phyloP scores from a whole-genome alignment of 129 eudicot genomes.

The Apium graveolens region DNA sequence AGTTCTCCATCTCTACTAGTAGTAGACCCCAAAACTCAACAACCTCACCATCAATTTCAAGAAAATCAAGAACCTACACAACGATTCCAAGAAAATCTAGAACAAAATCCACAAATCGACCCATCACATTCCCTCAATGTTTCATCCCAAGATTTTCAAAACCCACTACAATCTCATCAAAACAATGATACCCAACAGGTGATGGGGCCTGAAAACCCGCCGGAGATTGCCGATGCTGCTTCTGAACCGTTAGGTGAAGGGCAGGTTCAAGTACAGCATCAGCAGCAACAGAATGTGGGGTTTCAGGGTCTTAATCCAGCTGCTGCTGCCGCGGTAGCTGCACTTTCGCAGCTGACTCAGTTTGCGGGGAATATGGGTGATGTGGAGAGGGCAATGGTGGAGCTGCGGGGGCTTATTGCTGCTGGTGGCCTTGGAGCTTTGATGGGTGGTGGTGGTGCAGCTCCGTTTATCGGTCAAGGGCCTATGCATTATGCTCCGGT shows the following conservation, averaged over 20 bases:
- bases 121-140: slow-evolving; percentile 17
- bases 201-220: neutral
- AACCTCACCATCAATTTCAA: slow-evolving; percentile 19
- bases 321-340: slow-evolving; percentile 35
- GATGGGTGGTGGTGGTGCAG: slow-evolving; percentile 15
- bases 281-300: slow-evolving; percentile 14
- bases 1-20: slow-evolving; percentile 27
- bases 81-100: slow-evolving; percentile 31
- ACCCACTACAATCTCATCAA: slow-evolving; percentile 2
- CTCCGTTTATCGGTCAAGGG: slow-evolving; percentile 16
- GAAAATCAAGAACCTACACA: slow-evolving; percentile 15
- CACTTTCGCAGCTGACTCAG: slow-evolving; percentile 41
- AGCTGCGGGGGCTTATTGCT: neutral
- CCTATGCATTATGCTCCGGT: slow-evolving; percentile 27
- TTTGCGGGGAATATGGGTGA: slow-evolving; percentile 36
- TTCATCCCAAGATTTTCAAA: slow-evolving; percentile 22
- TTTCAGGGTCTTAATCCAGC: slow-evolving; percentile 32
- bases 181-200: slow-evolving; percentile 19
- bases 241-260: slow-evolving; percentile 13
- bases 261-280: slow-evolving; percentile 25
- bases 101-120: slow-evolving; percentile 12
- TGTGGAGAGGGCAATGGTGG: slow-evolving; percentile 25
- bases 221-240: neutral
- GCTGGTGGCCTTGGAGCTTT: slow-evolving; percentile 20
- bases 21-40: slow-evolving; percentile 31